Base-by-base conservation (phyloP, 768 basidiomycete genomes). In the Plicaturopsis crispa region DNA sequence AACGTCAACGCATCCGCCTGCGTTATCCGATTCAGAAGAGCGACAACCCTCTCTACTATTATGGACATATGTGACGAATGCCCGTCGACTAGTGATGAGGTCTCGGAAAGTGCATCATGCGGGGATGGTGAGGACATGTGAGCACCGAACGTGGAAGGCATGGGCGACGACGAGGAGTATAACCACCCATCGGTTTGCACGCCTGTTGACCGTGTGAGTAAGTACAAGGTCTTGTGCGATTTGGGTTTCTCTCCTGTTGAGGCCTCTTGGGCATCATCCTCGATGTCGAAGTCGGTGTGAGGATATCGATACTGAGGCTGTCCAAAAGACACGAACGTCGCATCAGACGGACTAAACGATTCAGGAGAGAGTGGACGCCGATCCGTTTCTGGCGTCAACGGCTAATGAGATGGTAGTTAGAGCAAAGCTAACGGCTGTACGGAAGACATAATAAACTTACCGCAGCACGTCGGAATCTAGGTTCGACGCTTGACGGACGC, bases 1-100 rank as follows among this genome's bases (percentile, higher is more conserved):
- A 98, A 67, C 2, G 89, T 91, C 16, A 83, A 68, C 2, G 93
- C 82, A 48, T 98, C 93, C 1, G 92, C 82, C 45, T 84, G 67
- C 30, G 68, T 62, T 39, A 88, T 61, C 24, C 77, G 75, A 19
- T 69, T 65, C 41, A 92, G 69, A 3, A 98, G 62, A 19, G 69
- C 65, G 18, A 66, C 57, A 33, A 84, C 65, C 41, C 85, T 78
- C 28, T 84, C 80, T 22, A 86, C 54, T 35, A 87, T 60, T 10
- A 60, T 51, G 18, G 77, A 67, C 21, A 86, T 60, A 1, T 59
- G 60, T 6, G 69, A 61, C 24, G 65, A 54, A 31, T 69, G 67
- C 11, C 73, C 72, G 17, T 84, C 72, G 2, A 70, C 70, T 33
- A 80, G 55, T 1, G 87, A 84, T 0, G 88, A 87, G 0, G 83